Evolutionary conservation across 768 basidiomycete genomes (phyloP).

Genomic region (Boletus sensibilis): DNA sequence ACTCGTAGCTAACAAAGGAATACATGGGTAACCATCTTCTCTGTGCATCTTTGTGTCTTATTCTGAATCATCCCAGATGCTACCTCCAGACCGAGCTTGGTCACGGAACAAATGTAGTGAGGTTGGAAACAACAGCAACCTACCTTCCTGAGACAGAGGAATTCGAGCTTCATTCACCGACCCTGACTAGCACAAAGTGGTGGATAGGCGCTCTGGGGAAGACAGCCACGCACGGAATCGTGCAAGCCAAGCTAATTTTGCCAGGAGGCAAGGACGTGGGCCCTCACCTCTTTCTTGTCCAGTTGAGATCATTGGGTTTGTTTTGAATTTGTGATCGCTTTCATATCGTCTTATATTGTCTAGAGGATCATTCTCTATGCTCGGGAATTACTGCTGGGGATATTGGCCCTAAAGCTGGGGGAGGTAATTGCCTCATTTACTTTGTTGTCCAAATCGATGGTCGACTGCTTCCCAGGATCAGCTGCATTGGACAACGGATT

Average conservation of each 20-base stretch:
- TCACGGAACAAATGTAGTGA: constrained; percentile 70
- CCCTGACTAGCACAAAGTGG: constrained; percentile 76
- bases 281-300: constrained; percentile 75
- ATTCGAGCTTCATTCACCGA: constrained; percentile 77
- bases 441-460: neutral
- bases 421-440: constrained; percentile 27
- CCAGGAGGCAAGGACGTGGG: constrained; percentile 60
- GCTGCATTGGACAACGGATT: constrained; percentile 65
- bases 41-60: neutral
- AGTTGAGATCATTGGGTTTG: constrained; percentile 60
- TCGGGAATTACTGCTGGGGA: constrained; percentile 68
- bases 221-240: constrained; percentile 71
- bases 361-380: constrained; percentile 59
- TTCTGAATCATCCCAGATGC: constrained; percentile 38
- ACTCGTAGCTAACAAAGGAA: constrained; percentile 52
- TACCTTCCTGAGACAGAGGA: constrained; percentile 64
- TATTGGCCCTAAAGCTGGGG: constrained; percentile 45
- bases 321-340: neutral
- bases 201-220: constrained; percentile 76
- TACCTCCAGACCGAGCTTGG: constrained; percentile 79
- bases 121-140: constrained; percentile 74
- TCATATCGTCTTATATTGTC: neutral
- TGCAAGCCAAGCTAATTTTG: constrained; percentile 72
- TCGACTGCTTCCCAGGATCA: constrained; percentile 40
- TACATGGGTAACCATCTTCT: constrained; percentile 44